A percentile compares a stretch with the other conserved stretches of the same genome.
Conservation (phyloP, 164 flowering plant genomes). For the Vitis rotundifolia region DNA sequence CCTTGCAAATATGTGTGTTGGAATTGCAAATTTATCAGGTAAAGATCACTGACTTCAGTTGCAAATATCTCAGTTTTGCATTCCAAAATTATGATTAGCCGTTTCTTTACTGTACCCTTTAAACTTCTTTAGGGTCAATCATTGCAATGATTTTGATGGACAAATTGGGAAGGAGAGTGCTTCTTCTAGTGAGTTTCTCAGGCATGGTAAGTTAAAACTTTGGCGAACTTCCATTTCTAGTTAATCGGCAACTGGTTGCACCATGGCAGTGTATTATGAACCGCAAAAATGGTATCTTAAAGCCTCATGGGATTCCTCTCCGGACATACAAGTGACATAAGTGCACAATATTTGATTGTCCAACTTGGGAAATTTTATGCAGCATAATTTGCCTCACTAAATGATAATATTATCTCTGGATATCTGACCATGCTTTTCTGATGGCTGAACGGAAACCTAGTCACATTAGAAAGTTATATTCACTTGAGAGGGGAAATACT, state of each 20-base stretch:
- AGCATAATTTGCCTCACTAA: neutral
- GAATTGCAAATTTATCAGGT: slow-evolving; percentile 64
- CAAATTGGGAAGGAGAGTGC: slow-evolving; percentile 44
- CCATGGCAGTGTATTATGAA: neutral
- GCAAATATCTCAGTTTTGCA: neutral
- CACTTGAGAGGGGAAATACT: neutral
- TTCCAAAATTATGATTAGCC: too few species aligned
- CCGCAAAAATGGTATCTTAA: neutral
- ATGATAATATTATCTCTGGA: neutral
- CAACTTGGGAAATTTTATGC: neutral
- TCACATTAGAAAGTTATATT: neutral
- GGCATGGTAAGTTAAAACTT: slow-evolving; percentile 37
- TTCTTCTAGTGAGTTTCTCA: slow-evolving; percentile 42
- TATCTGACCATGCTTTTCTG: neutral
- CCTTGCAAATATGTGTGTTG: slow-evolving; percentile 57
- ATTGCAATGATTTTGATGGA: slow-evolving; percentile 46
- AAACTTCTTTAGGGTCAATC: slow-evolving; percentile 32
- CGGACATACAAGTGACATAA: neutral
- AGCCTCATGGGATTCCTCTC: too few species aligned
- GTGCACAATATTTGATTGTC: neutral
- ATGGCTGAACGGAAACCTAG: neutral
- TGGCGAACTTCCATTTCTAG: too few species aligned
- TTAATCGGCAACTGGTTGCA: too few species aligned
- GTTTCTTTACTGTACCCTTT: neutral
- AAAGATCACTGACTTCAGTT: neutral